Evolutionary conservation across 305 asterid species (phyloP).

Genomic region (Fraxinus platypoda): DNA sequence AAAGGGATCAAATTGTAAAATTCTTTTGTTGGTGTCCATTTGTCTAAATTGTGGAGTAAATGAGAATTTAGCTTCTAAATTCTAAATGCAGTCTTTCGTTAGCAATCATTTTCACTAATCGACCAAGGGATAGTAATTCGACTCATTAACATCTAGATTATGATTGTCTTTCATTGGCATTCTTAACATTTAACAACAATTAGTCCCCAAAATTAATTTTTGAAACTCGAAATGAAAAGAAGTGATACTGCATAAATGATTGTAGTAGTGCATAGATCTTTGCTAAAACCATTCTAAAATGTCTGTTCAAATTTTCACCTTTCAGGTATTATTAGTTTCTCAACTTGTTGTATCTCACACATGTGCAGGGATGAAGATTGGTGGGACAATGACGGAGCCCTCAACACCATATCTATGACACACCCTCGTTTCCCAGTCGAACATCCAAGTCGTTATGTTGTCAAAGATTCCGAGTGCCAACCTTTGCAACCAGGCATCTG

Average conservation of each 20-base stretch:
- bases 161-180: not conserved
- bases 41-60: not conserved
- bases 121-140: not conserved
- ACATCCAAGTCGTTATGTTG: conserved; percentile 63
- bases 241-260: not conserved
- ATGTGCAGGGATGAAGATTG: conserved; percentile 83
- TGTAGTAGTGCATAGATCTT: not conserved
- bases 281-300: not conserved
- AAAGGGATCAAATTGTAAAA: not conserved
- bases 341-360: not conserved
- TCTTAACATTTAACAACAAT: not conserved
- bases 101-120: not conserved
- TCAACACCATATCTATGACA: conserved; percentile 95
- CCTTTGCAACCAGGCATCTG: conserved; percentile 90
- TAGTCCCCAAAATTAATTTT: not conserved
- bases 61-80: not conserved
- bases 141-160: not conserved
- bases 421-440: conserved; percentile 91
- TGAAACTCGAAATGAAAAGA: not conserved
- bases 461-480: conserved; percentile 80
- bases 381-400: conserved; percentile 99
- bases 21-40: not conserved
- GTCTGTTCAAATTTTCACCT: not conserved
- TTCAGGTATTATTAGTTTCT: not conserved
- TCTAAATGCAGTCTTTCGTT: not conserved